A percentile compares a stretch with the other conserved stretches of the same genome.
Evolutionary conservation across 805 yeast genomes (phyloP).

Genomic region (Suhomyces pyralidae): DNA sequence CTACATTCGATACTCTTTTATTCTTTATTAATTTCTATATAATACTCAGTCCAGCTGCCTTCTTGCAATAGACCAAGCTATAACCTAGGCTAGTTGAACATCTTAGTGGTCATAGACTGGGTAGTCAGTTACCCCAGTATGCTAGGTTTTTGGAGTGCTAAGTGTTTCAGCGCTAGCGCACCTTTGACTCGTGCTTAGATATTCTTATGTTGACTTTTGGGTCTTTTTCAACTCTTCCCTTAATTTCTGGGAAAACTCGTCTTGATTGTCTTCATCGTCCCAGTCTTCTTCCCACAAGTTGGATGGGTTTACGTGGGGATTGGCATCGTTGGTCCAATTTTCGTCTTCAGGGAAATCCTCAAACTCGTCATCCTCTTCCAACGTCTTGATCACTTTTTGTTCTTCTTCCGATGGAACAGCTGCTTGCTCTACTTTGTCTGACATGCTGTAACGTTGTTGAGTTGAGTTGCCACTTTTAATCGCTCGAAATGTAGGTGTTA

Average conservation of each 20-base stretch:
- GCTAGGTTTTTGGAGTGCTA: neutral
- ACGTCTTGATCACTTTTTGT: slow-evolving; percentile 54
- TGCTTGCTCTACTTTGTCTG: slow-evolving; percentile 8
- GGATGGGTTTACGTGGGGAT: slow-evolving; percentile 50
- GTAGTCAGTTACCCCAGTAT: neutral
- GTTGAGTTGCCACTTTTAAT: neutral
- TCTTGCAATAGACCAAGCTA: neutral
- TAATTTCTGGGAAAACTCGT: slow-evolving; percentile 75
- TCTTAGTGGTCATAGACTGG: neutral
- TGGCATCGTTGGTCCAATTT: slow-evolving; percentile 65
- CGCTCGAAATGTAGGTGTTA: neutral
- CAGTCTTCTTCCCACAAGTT: slow-evolving; percentile 94
- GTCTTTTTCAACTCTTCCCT: slow-evolving; percentile 42
- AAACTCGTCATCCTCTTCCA: slow-evolving; percentile 96
- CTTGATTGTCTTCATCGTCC: slow-evolving; percentile 95
- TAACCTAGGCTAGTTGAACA: neutral
- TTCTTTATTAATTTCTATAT: neutral
- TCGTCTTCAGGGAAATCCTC: slow-evolving; percentile 93
- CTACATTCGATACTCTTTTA: neutral
- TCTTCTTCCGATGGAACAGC: slow-evolving; percentile 19
- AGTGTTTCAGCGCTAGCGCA: neutral
- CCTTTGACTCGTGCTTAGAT: neutral
- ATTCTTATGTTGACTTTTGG: slow-evolving; percentile 5
- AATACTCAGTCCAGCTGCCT: neutral
- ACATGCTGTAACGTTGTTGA: slow-evolving; percentile 4